Base-by-base conservation (phyloP, 2,329 filamentous ascomycete species). In the Verticillium dahliae region DNA sequence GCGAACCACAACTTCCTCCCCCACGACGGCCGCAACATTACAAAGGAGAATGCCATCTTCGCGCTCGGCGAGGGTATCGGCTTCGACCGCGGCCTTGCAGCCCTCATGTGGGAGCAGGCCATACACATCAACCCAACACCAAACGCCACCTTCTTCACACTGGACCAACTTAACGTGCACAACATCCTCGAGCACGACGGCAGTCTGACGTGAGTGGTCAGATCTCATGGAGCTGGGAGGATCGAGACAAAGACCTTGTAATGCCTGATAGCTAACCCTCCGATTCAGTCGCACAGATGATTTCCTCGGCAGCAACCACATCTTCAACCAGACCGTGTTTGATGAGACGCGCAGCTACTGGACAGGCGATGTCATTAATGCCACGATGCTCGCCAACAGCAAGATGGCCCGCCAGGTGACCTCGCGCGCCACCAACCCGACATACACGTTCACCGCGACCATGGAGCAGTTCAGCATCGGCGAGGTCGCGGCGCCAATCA, bases 311-410 rank as follows among this genome's bases (percentile, higher is more conserved):
- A 78, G 80, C 69, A 80, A 80, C 65, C 75, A 81, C 65, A 61
- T 77, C 61, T 85, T 85, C 73, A 83, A 85, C 69, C 71, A 78
- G 59, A 77, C 74, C 2, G 68, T 83, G 64, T 85, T 84, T 68
- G 75, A 79, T 59, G 69, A 76, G 61, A 77, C 76, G 0, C 72
- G 66, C 45, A 62, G 66, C 4, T 84, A 78, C 70, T 85, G 80
- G 79, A 80, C 76, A 0, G 71, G 61, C 0, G 68, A 74, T 3
- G 69, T 72, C 18, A 67, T 85, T 35, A 70, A 74, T 27, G 68
- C 76, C 1, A 61, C 75, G 3, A 75, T 76, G 69, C 68, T 79
- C 2, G 81, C 81, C 61, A 78, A 80, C 62, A 74, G 75, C 65
- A 79, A 81, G 61, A 58, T 80, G 0, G 76, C 72, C 1, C 76